Evolutionary conservation across 257 asterid species (phyloP), one percentile per base, ranked within the genome.

Genomic region (Forsythia suspensa): DNA sequence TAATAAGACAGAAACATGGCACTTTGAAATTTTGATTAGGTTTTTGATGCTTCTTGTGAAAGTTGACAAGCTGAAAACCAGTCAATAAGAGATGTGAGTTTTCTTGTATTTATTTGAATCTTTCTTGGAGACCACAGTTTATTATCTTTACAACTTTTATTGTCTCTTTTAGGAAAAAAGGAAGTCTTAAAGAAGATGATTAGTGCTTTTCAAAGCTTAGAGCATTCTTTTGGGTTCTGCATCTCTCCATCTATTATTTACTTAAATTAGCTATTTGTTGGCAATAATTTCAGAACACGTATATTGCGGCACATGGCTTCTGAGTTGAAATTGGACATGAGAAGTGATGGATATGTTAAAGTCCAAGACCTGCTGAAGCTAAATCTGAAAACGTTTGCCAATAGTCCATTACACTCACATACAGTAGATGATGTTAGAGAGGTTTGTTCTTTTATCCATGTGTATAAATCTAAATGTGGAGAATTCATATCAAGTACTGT

Each of bases 291-390:
- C 89, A 92, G 99, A 81, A 91, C 97, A 5, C 91, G 97, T 55
- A 73, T 95, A 85, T 84, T 93, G 84, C 91, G 97, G 81, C 99
- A 94, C 83, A 90, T 89, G 99, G 97, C 96, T 78, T 84, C 94
- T 42, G 96, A 93, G 85, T 83, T 94, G 86, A 93, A 87, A 55
- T 80, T 96, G 85, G 87, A 91, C 75, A 92, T 94, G 94, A 92
- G 97, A 82, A 79, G 75, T 82, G 98, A 96, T 84, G 99, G 97
- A 78, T 96, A 85, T 90, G 95, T 92, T 69, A 94, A 92, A 85
- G 97, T 93, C 77, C 89, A 84, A 76, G 97, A 92, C 81, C 83
- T 93, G 80, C 90, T 95, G 72, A 91, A 88, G 92, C 85, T 94
- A 55, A 86, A 94, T 85, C 71, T 94, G 68, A 96, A 85, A 79